A percentile compares a stretch with the other conserved stretches of the same genome.
Conservation (phyloP, 2,329 filamentous ascomycete species). For the Harringtonia lauricola region DNA sequence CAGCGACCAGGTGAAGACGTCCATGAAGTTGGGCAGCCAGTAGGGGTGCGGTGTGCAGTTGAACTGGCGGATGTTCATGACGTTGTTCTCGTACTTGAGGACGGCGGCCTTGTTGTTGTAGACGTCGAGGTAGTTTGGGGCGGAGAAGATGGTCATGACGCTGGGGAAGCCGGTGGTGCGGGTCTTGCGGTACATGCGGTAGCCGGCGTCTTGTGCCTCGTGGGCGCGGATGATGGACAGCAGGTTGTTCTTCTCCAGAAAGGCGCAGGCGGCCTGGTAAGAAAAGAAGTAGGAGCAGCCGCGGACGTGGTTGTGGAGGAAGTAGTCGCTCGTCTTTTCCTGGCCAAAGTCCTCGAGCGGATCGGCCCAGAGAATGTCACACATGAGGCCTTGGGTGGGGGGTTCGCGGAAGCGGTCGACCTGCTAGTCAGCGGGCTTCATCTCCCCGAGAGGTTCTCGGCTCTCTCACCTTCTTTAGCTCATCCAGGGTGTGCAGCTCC, state of each 20-base stretch:
- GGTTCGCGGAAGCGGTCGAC: constrained; percentile 97
- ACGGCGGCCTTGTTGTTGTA: constrained; percentile 99
- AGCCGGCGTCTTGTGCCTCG: constrained; percentile 96
- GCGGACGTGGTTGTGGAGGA: constrained; percentile 95
- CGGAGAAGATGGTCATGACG: constrained; percentile 99
- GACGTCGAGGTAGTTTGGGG: constrained; percentile 95
- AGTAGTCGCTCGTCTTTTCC: constrained; percentile 96
- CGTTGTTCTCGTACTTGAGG: constrained; percentile 98
- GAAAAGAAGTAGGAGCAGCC: constrained; percentile 99
- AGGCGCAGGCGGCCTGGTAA: constrained; percentile 91
- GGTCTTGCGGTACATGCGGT: constrained; percentile 98
- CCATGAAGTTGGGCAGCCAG: constrained; percentile 99
- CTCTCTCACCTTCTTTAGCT: constrained; percentile 78
- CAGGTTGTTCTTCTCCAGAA: constrained; percentile 97
- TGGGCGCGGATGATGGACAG: constrained; percentile 95
- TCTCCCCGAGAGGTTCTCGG: no score
- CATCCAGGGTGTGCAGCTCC: constrained; percentile 90
- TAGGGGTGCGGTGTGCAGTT: constrained; percentile 99
- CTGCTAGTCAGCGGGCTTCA: constrained; percentile 35
- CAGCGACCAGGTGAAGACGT: constrained; percentile 99
- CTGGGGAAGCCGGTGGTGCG: constrained; percentile 95
- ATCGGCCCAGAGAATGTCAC: constrained; percentile 97
- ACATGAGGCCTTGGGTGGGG: constrained; percentile 96
- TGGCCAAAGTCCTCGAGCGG: constrained; percentile 97
- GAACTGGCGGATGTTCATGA: constrained; percentile 99